These are phyloP conservation scores for Ganoderma meredithae DNA, from an alignment of 1,284 basidiomycete species.

Conservation along the genomic window DNA sequence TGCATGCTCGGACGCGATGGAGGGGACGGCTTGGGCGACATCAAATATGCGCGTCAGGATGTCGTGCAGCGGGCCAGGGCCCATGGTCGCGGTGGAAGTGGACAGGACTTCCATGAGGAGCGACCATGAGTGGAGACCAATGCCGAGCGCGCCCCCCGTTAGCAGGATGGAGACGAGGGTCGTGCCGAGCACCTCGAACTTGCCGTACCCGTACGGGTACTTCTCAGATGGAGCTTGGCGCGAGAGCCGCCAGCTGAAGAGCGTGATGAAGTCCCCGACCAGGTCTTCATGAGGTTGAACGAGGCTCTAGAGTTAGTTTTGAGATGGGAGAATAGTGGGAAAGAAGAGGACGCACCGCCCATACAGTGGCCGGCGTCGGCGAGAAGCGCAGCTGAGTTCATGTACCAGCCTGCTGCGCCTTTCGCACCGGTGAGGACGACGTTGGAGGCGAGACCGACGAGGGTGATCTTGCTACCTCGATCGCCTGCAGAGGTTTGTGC, in stretches of 20 bases:
- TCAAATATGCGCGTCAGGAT: slow-evolving; percentile 63
- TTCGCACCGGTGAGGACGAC: slow-evolving; percentile 85
- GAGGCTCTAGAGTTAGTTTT: slow-evolving; percentile 17
- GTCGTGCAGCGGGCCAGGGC: slow-evolving; percentile 68
- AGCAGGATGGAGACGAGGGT: slow-evolving; percentile 85
- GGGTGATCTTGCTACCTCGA: slow-evolving; percentile 83
- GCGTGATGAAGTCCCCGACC: slow-evolving; percentile 91
- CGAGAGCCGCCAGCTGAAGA: slow-evolving; percentile 92
- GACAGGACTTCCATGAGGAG: slow-evolving; percentile 75
- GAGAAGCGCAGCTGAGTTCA: slow-evolving; percentile 91
- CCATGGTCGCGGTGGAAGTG: slow-evolving; percentile 61
- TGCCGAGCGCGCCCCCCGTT: slow-evolving; percentile 88
- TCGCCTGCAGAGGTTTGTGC: slow-evolving; percentile 58
- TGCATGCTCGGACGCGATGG: slow-evolving; percentile 48
- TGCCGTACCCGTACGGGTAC: slow-evolving; percentile 92
- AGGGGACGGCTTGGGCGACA: slow-evolving; percentile 60
- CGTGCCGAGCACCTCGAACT: slow-evolving; percentile 94
- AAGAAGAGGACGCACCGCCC: slow-evolving; percentile 65
- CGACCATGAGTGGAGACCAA: slow-evolving; percentile 92
- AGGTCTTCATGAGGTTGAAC: slow-evolving; percentile 59
- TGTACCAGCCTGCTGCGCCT: slow-evolving; percentile 84
- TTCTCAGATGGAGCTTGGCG: slow-evolving; percentile 77
- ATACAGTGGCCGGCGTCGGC: slow-evolving; percentile 97
- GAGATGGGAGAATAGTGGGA: slow-evolving; percentile 23
- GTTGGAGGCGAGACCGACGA: slow-evolving; percentile 89